A percentile compares a stretch with the other conserved stretches of the same genome.
These are phyloP conservation scores for Aspergillus sp. DNA, from an alignment of 2,329 filamentous ascomycete species.

Conservation along the genomic window DNA sequence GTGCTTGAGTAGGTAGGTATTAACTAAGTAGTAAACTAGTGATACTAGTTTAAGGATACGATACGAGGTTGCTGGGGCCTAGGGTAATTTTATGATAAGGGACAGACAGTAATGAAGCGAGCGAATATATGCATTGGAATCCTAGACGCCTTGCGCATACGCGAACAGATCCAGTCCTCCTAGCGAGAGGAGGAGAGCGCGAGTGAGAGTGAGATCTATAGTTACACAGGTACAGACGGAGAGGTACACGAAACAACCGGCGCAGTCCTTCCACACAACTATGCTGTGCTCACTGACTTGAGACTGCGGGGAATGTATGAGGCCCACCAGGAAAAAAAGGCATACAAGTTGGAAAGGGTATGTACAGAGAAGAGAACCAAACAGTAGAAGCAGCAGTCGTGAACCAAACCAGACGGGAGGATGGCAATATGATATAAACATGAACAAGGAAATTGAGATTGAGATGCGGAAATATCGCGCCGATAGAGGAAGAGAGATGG, in stretches of 20 bases:
- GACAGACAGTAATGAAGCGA: background rate
- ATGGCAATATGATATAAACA: background rate
- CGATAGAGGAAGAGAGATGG: background rate
- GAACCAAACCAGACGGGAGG: slow-evolving; percentile 2
- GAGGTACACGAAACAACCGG: background rate
- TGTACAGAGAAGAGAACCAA: slow-evolving; percentile 16
- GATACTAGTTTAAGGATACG: no score
- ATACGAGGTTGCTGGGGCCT: no score
- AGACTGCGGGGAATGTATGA: background rate
- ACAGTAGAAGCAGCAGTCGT: slow-evolving; percentile 1
- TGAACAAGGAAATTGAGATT: background rate
- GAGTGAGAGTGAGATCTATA: slow-evolving; percentile 2
- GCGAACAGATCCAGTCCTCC: background rate
- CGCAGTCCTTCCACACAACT: background rate
- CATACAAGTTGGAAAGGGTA: slow-evolving; percentile 10
- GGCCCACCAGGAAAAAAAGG: background rate
- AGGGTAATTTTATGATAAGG: background rate
- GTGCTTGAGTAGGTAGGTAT: slow-evolving; percentile 1
- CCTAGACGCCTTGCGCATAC: slow-evolving; percentile 1
- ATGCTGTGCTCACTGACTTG: background rate
- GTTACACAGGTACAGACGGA: background rate
- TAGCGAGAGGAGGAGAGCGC: background rate
- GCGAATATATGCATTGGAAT: background rate
- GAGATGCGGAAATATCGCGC: background rate
- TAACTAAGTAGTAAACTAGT: no score